Evolutionary conservation across 2,329 filamentous ascomycete species (phyloP).

Genomic region (Phaeosphaeriaceae sp.): DNA sequence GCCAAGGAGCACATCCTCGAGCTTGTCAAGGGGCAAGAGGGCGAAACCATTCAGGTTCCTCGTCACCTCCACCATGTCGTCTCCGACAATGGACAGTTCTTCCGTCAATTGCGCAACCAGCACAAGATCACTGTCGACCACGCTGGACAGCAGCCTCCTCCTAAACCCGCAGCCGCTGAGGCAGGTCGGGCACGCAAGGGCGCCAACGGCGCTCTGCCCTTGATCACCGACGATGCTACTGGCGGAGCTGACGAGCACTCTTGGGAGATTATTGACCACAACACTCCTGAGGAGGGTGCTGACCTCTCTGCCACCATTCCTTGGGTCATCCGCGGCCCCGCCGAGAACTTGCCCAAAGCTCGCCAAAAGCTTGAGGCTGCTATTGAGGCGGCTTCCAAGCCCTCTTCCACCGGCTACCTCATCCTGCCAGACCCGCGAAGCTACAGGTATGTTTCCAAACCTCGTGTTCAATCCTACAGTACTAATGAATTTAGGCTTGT

Average conservation of each 20-base stretch:
- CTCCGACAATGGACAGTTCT: slow-evolving; percentile 89
- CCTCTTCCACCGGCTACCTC: slow-evolving; percentile 80
- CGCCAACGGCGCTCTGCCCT: slow-evolving; percentile 73
- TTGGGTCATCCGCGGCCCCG: slow-evolving; percentile 83
- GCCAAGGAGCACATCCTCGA: slow-evolving; percentile 84
- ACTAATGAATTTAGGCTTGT: slow-evolving; percentile 65
- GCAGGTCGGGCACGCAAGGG: slow-evolving; percentile 56
- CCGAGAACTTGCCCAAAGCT: slow-evolving; percentile 83
- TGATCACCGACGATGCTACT: slow-evolving; percentile 83
- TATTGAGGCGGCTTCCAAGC: slow-evolving; percentile 73
- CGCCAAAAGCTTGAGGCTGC: slow-evolving; percentile 76
- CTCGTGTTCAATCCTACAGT: background rate
- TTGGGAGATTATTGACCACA: slow-evolving; percentile 81
- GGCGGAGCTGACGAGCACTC: slow-evolving; percentile 71
- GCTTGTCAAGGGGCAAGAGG: slow-evolving; percentile 84
- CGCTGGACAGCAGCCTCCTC: slow-evolving; percentile 77
- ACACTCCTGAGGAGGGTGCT: slow-evolving; percentile 59
- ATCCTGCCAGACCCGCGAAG: slow-evolving; percentile 87
- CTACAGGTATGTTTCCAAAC: slow-evolving; percentile 60
- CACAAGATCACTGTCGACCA: slow-evolving; percentile 92
- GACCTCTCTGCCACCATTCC: slow-evolving; percentile 69
- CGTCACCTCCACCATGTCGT: slow-evolving; percentile 82
- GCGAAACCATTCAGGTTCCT: slow-evolving; percentile 86
- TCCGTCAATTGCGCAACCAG: slow-evolving; percentile 87
- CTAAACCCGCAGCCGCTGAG: slow-evolving; percentile 66